phyloP scores from a whole-genome alignment of 2,329 filamentous ascomycete species.

The Trichophyton equinum region DNA sequence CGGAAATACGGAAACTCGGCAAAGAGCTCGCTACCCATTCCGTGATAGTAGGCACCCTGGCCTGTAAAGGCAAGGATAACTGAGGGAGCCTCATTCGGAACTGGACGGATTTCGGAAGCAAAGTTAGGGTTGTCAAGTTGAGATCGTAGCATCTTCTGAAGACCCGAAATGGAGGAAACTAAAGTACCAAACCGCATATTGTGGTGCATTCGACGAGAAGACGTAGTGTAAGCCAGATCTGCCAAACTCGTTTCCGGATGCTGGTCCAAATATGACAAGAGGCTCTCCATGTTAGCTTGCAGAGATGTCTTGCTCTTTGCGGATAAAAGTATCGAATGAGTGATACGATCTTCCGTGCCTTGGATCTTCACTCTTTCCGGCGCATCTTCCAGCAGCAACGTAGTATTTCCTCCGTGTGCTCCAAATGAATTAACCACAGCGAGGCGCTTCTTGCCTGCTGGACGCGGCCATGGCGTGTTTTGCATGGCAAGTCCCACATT shows the following conservation, averaged over 20 bases:
- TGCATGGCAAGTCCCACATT: conserved; percentile 10
- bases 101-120: neutral
- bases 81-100: neutral
- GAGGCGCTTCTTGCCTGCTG: conserved; percentile 20
- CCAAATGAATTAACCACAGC: conserved; percentile 54
- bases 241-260: conserved; percentile 28
- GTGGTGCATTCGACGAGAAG: conserved; percentile 44
- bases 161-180: neutral
- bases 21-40: conserved; percentile 7
- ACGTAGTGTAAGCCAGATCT: conserved; percentile 50
- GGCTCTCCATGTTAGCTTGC: conserved; percentile 28
- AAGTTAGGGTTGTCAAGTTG: neutral
- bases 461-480: conserved; percentile 10
- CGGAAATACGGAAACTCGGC: neutral
- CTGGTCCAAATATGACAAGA: conserved; percentile 33
- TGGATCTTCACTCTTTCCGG: neutral
- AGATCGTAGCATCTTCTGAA: neutral
- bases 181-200: neutral
- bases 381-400: conserved; percentile 14
- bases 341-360: conserved; percentile 5
- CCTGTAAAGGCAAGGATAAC: conserved; percentile 13
- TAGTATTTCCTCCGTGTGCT: conserved; percentile 56
- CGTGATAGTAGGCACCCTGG: conserved; percentile 13
- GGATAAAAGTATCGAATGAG: conserved; percentile 43
- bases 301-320: conserved; percentile 40